Evolutionary conservation across 2,329 filamentous ascomycete genomes (phyloP).

Genomic region (Beauveria sp.): DNA sequence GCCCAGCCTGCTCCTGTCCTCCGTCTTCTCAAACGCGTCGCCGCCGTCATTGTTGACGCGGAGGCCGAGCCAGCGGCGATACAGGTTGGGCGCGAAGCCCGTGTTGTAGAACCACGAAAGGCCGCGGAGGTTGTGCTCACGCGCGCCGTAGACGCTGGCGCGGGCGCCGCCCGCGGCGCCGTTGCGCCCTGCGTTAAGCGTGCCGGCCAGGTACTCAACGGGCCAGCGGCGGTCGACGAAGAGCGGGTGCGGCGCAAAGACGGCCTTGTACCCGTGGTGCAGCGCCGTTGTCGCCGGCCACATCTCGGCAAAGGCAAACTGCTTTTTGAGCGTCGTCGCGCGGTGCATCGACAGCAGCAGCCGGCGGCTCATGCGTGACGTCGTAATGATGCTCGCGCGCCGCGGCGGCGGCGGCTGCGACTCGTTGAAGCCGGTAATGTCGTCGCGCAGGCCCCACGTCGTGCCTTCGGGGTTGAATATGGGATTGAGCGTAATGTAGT

Average conservation of each 20-base stretch:
- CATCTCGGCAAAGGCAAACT: conserved; percentile 94
- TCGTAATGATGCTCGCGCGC: conserved; percentile 81
- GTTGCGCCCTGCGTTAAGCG: conserved; percentile 73
- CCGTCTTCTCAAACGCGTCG: conserved; percentile 62
- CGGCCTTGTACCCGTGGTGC: conserved; percentile 88
- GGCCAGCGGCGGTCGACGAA: conserved; percentile 88
- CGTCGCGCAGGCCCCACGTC: conserved; percentile 72
- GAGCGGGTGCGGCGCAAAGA: conserved; percentile 82
- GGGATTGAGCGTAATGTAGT: conserved; percentile 85
- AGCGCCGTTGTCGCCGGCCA: conserved; percentile 83
- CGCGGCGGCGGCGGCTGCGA: conserved; percentile 56
- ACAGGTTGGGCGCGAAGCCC: conserved; percentile 72
- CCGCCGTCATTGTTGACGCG: conserved; percentile 72
- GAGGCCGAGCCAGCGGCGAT: conserved; percentile 78
- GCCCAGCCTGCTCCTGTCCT: conserved; percentile 44
- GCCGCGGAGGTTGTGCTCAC: conserved; percentile 82
- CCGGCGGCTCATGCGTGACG: conserved; percentile 71
- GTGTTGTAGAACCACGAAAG: conserved; percentile 91
- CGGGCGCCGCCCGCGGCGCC: conserved; percentile 66
- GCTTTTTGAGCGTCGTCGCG: conserved; percentile 76
- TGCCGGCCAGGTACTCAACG: conserved; percentile 63
- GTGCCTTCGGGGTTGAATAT: conserved; percentile 85
- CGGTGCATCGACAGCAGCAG: conserved; percentile 83
- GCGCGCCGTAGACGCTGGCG: conserved; percentile 69
- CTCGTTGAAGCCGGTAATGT: conserved; percentile 76